Conservation (phyloP, 225 moss, liverwort and hornwort genomes). For the Polytrichum formosum region DNA sequence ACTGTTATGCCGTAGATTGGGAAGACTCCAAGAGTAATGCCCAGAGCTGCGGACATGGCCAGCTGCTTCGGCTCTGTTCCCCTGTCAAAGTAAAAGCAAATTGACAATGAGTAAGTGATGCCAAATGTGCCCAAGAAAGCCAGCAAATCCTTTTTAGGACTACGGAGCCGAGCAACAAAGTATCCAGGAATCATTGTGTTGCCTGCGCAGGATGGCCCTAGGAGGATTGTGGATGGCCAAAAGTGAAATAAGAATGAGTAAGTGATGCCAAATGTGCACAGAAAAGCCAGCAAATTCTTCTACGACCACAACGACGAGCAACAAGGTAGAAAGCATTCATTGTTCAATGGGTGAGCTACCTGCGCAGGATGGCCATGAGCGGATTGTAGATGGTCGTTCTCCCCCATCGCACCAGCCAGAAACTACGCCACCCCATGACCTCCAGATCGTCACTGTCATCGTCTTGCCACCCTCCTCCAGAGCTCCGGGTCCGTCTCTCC, state of each 20-base stretch:
- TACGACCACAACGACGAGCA: too few relatives aligned
- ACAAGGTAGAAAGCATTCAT: background rate
- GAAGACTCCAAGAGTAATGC: constrained; percentile 80
- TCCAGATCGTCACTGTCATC: constrained; percentile 4
- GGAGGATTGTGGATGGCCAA: constrained; percentile 37
- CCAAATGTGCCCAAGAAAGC: background rate
- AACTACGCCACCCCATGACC: constrained; percentile 45
- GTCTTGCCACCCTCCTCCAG: background rate
- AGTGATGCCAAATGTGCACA: too few relatives aligned
- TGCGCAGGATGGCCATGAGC: constrained; percentile 45
- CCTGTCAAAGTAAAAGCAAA: constrained; percentile 12
- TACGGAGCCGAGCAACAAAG: too few relatives aligned
- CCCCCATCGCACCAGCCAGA: constrained; percentile 56
- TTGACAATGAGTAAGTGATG: too few relatives aligned
- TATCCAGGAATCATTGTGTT: background rate
- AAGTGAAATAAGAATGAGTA: too few relatives aligned
- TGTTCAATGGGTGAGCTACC: constrained; percentile 13
- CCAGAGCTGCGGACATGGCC: constrained; percentile 77
- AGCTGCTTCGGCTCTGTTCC: constrained; percentile 78
- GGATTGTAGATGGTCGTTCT: constrained; percentile 50
- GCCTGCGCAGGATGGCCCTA: constrained; percentile 53
- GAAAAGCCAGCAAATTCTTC: background rate
- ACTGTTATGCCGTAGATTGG: constrained; percentile 89
- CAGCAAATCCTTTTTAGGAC: too few relatives aligned
- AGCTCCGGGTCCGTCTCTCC: constrained; percentile 11